Evolutionary conservation across 768 basidiomycete species (phyloP).

Genomic region (Suillus placidus): DNA sequence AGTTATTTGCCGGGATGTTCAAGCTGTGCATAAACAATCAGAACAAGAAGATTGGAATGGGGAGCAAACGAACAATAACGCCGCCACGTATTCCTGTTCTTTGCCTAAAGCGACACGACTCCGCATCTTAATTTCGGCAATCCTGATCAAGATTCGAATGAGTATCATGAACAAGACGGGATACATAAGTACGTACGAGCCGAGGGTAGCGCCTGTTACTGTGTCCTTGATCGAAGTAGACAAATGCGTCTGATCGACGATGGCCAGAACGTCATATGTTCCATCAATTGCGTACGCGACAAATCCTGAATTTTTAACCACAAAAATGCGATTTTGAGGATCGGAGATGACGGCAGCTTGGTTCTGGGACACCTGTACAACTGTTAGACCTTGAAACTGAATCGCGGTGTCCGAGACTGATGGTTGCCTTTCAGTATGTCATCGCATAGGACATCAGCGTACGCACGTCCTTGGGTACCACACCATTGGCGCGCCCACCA

Average conservation of each 20-base stretch:
- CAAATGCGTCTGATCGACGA: conserved; percentile 85
- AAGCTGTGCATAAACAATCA: conserved; percentile 44
- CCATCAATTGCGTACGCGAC: conserved; percentile 79
- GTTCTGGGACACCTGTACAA: conserved; percentile 89
- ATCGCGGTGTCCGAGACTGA: conserved; percentile 82
- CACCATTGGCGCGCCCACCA: conserved; percentile 84
- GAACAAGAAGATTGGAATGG: conserved; percentile 4
- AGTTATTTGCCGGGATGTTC: conserved; percentile 85
- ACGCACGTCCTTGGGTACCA: conserved; percentile 69
- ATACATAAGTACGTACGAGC: conserved; percentile 40
- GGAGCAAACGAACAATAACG: conserved; percentile 59
- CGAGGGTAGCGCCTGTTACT: conserved; percentile 64
- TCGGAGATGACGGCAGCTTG: conserved; percentile 80
- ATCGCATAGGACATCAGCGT: neutral
- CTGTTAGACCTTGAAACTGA: conserved; percentile 75
- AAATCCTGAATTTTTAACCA: conserved; percentile 78
- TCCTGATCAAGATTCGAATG: conserved; percentile 34
- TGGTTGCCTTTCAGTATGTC: neutral
- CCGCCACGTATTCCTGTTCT: conserved; percentile 72
- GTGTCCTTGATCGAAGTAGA: conserved; percentile 59
- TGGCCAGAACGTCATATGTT: conserved; percentile 74
- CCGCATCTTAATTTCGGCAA: conserved; percentile 80
- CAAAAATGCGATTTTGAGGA: conserved; percentile 77
- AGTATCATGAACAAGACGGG: conserved; percentile 4
- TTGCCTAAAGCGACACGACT: conserved; percentile 48